phyloP scores from a whole-genome alignment of 768 basidiomycete genomes.

The Suillus alpinus region DNA sequence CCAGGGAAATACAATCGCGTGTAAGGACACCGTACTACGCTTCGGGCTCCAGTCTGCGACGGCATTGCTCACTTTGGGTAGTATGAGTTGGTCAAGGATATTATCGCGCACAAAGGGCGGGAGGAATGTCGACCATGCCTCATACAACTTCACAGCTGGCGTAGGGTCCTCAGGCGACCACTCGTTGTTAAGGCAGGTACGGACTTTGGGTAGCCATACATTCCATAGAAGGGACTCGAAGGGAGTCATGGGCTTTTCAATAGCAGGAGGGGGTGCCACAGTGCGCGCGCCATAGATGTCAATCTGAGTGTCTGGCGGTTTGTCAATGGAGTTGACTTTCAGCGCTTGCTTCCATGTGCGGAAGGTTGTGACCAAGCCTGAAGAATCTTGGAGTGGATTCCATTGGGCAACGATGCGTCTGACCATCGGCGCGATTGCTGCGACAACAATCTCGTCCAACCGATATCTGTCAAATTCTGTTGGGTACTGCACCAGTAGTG shows the following conservation, averaged over 20 bases:
- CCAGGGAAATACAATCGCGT: slow-evolving; percentile 92
- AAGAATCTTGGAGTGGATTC: slow-evolving; percentile 81
- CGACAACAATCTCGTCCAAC: slow-evolving; percentile 91
- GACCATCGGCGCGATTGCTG: slow-evolving; percentile 80
- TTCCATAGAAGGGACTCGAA: slow-evolving; percentile 95
- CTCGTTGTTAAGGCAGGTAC: slow-evolving; percentile 91
- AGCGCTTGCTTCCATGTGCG: slow-evolving; percentile 68
- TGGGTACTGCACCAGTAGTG: slow-evolving; percentile 65
- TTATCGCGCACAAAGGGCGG: slow-evolving; percentile 94
- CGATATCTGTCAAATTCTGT: slow-evolving; percentile 74
- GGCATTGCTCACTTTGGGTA: slow-evolving; percentile 87
- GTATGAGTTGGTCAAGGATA: slow-evolving; percentile 89
- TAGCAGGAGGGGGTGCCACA: slow-evolving; percentile 25
- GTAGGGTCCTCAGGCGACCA: slow-evolving; percentile 77
- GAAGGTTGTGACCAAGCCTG: slow-evolving; percentile 61
- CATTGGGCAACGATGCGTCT: slow-evolving; percentile 73
- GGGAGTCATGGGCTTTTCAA: slow-evolving; percentile 79
- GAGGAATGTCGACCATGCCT: slow-evolving; percentile 83
- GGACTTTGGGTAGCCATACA: slow-evolving; percentile 92
- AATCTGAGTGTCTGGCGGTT: slow-evolving; percentile 43
- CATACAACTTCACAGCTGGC: slow-evolving; percentile 79
- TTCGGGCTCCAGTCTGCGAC: slow-evolving; percentile 81
- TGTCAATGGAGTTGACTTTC: slow-evolving; percentile 51
- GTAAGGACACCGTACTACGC: slow-evolving; percentile 57
- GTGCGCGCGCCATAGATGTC: slow-evolving; percentile 56